Base-by-base conservation (phyloP, 176 grass and related monocot species). In the Musa troglodytarum region DNA sequence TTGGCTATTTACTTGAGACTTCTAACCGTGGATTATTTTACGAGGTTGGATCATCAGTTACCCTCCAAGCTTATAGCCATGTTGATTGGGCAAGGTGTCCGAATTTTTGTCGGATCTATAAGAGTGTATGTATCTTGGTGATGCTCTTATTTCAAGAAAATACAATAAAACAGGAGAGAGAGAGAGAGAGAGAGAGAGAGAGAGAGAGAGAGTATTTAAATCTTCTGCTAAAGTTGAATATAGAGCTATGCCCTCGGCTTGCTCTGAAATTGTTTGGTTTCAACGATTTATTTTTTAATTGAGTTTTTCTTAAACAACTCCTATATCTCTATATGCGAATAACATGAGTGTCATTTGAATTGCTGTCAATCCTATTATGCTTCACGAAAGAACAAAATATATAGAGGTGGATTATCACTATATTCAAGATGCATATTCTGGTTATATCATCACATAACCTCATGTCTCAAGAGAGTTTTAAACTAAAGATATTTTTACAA, bases 321-420 rank as follows among this genome's bases (percentile, higher is more conserved):
- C 22, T 22, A 22, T 22, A 22, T 22, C 22, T 22, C 22, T 22
- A 0, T 22, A 22, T 53, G 69, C 49, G 0, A 49, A 72, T 72
- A 72, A 72, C 49, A 72, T 43, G 17, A 72, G 43, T 52, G 69
- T 15, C 19, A 72, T 72, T 52, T 14, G 52, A 53, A 52, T 72
- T 52, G 49, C 49, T n/a, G n/a, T n/a, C 1, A 72, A 72, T 72
- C 69, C 2, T 1, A 13, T 53, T 22, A 22, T 22, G 22, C 1
- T 20, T 11, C 69, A 65, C 20, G 63, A 28, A 24, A 4, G 63
- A 16, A 72, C 26, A 11, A 70, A 50, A 24, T 24, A 70, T 49
- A 70, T 70, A n/a, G 50, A 72, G 21, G 69, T 72, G 28, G 69
- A 53, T 21, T 53, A 43, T 72, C 69, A 72, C 20, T 53, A 19